phyloP scores from a whole-genome alignment of 78 protist genomes.

The Bodo saltans region DNA sequence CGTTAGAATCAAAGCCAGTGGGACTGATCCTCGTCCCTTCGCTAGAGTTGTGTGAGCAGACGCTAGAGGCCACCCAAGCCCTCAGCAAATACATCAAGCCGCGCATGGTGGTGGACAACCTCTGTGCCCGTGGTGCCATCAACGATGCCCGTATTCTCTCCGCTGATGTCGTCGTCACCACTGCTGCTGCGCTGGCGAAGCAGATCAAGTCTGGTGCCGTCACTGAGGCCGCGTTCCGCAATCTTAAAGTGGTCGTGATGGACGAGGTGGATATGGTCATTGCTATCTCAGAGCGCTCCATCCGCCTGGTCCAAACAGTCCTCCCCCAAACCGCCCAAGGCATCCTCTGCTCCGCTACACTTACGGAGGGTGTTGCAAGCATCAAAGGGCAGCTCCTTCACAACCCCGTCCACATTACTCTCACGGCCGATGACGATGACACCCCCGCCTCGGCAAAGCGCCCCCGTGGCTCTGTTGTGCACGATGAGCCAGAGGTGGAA shows the following conservation, averaged over 20 bases:
- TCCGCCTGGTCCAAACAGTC: neutral
- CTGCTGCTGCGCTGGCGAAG: neutral
- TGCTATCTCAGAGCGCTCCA: neutral
- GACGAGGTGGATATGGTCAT: neutral
- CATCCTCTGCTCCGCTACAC: neutral
- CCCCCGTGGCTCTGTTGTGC: neutral
- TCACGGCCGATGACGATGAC: neutral
- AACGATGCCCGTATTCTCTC: neutral
- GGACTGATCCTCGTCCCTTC: neutral
- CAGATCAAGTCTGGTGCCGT: neutral
- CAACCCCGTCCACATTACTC: neutral
- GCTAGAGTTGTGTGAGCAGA: neutral
- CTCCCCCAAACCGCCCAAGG: neutral
- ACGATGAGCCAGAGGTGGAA: too few species aligned
- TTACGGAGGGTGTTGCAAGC: neutral
- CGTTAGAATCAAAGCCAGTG: neutral
- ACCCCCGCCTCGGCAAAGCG: neutral
- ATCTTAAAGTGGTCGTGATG: neutral
- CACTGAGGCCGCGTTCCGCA: neutral
- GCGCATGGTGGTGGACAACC: neutral
- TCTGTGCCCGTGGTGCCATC: neutral
- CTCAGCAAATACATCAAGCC: neutral
- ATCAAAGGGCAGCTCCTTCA: neutral
- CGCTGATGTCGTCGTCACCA: neutral
- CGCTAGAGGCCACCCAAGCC: neutral